Evolutionary conservation across 257 asterid genomes (phyloP), one percentile per base, ranked within the genome.

Genomic region (Rauvolfia tetraphylla): DNA sequence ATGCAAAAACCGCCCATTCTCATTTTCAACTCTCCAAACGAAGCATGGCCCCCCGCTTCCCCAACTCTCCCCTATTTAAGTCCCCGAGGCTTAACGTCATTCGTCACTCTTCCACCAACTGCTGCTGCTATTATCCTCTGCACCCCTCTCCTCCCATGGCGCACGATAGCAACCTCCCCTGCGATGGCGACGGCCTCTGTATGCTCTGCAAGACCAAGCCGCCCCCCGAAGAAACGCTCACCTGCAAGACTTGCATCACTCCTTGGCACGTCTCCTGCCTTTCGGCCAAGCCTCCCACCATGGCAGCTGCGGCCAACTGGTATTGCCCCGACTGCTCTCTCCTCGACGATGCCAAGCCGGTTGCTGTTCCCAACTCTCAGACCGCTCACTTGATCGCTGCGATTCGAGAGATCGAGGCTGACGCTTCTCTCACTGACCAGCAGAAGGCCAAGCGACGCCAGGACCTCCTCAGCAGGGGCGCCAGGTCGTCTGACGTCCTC

Each of bases 201-300:
- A 93, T 93, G 98, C 85, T 81, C 11, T 93, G 98, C 88, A 87
- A 86, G 75, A 22, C 15, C n/a, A 85, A 70, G 84, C 81, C 96
- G 18, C 9, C 82, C 5, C 84, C 86, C 3, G 83, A 82, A 36
- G 96, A 89, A 44, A 79, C 83, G 23, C 84, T 93, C 71, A 70
- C 82, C n/a, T 93, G 96, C 84, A 89, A 86, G 77, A 90, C 96
- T 11, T 93, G 97, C 70, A 87, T 12, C 73, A 84, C 96, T 67
- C 98, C 96, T 25, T 91, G 97, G 98, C 98, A 93, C 82, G 90
- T 81, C 75, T 10, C 82, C 11, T 93, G 97, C 78, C 90, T 93
- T 68, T 80, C 90, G n/a, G 34, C 75, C 38, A 85, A 56, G 10
- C 84, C 81, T 13, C 13, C 80, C 79, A 81, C 90, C 85, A 86